Base-by-base conservation (phyloP, 148 eudicot species). In the Cornus kousa region DNA sequence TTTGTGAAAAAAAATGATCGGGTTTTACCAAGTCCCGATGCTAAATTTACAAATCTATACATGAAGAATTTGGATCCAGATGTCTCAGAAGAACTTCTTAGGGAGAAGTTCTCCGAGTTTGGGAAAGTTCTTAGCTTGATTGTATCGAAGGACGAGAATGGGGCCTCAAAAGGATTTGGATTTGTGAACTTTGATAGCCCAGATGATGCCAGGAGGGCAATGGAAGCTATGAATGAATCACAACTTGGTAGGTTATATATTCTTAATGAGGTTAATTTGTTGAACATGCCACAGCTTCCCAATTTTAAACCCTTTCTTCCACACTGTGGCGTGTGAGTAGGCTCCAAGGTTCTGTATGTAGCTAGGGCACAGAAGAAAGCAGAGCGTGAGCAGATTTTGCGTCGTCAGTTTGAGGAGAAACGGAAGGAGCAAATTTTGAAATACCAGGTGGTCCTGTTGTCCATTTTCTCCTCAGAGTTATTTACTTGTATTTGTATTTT, bases 341-440 rank as follows among this genome's bases (percentile, higher is more conserved):
- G 97, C 71, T 86, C 93, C 72, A 89, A 91, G 91, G 82, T 82
- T 80, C 76, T 93, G 8, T 93, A 93, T 80, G 93, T 93, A 39
- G 88, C 92, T 60, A 85, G 92, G 85, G 95, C 95, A 28, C 97
- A 91, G 64, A 93, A 93, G 85, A 93, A 89, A 82, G 87, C 84
- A 67, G 97, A 93, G 80, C 90, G 97, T 28, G 92, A 88, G 83
- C 89, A 87, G 73, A 31, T 89, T 43, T 77, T 93, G 79, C 89
- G 86, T 9, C 85, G 77, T 69, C 90, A 86, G 20, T 91, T 88
- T 81, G 93, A 89, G 87, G 93, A 93, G 82, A 93, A 84, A 77
- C 86, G 88, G 77, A 93, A 85, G 84, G 97, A 89, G 82, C 88
- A 80, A 74, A 79, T 88, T 19, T 55, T 80, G 86, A 91, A 91